A percentile compares a stretch with the other conserved stretches of the same genome.
Conservation (phyloP, 192 early-diverging fungal species). For the Endogone sp. region DNA sequence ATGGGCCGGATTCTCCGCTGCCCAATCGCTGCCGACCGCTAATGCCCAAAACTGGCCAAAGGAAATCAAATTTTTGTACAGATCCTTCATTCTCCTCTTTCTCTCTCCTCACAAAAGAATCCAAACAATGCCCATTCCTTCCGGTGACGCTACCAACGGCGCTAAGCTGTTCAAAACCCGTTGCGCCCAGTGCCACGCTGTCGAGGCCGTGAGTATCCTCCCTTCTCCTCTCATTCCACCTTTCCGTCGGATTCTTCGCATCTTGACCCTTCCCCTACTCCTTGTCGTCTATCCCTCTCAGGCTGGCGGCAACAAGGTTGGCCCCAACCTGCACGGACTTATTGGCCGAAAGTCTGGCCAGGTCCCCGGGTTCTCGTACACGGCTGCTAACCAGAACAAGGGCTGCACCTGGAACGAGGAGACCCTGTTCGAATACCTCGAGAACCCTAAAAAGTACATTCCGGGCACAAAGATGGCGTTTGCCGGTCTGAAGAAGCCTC, state of each 20-base stretch:
- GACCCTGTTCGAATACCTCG: slow-evolving; percentile 91
- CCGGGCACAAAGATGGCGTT: slow-evolving; percentile 98
- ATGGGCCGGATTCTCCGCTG: background rate
- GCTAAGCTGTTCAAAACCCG: slow-evolving; percentile 90
- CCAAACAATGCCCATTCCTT: background rate
- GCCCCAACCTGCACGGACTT: slow-evolving; percentile 93
- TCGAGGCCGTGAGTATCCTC: slow-evolving; percentile 52
- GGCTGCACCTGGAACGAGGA: slow-evolving; percentile 85
- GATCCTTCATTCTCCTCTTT: background rate
- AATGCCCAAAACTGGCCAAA: too few relatives aligned
- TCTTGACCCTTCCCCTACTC: too few relatives aligned
- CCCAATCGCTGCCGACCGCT: too few relatives aligned
- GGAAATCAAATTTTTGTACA: background rate
- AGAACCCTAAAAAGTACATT: slow-evolving; percentile 99
- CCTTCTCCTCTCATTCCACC: too few relatives aligned
- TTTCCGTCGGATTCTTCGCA: too few relatives aligned
- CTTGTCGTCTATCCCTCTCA: slow-evolving; percentile 13
- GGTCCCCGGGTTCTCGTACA: slow-evolving; percentile 87
- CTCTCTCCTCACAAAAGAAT: background rate
- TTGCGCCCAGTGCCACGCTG: slow-evolving; percentile 97
- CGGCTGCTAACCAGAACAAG: slow-evolving; percentile 86
- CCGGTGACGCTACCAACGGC: slow-evolving; percentile 9
- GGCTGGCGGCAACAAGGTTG: slow-evolving; percentile 89
- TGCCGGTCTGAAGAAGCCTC: slow-evolving; percentile 67
- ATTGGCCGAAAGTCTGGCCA: slow-evolving; percentile 88